phyloP scores from a whole-genome alignment of 805 yeast genomes.

The Candida qinlingensis region DNA sequence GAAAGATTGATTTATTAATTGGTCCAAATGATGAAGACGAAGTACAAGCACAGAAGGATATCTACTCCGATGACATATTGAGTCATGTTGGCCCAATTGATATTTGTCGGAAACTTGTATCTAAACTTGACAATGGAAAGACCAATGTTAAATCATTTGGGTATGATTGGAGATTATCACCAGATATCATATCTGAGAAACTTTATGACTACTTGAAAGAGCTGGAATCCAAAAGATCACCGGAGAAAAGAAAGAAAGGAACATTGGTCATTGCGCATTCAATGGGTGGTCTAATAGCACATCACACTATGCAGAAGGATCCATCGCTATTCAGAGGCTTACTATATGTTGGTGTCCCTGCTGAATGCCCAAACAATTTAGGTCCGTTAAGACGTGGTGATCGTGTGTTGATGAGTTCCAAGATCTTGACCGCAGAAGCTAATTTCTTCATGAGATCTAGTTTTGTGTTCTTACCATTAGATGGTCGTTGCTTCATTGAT shows the following conservation, averaged over 20 bases:
- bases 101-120: conserved; percentile 56
- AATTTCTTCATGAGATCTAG: conserved; percentile 88
- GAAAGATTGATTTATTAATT: conserved; percentile 61
- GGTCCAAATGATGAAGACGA: conserved; percentile 78
- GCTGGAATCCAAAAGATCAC: conserved; percentile 35
- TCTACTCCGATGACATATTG: conserved; percentile 72
- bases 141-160: conserved; percentile 69
- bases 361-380: conserved; percentile 76
- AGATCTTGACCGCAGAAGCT: conserved; percentile 70
- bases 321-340: conserved; percentile 70
- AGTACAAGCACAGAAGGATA: conserved; percentile 39
- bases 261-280: conserved; percentile 80
- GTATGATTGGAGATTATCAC: conserved; percentile 89
- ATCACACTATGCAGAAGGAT: conserved; percentile 63
- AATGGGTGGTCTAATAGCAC: conserved; percentile 90
- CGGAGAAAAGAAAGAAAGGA: conserved; percentile 43
- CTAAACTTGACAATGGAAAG: conserved; percentile 52
- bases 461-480: conserved; percentile 69
- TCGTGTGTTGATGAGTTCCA: conserved; percentile 66
- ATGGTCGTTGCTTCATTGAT: conserved; percentile 72
- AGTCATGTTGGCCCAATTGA: conserved; percentile 87
- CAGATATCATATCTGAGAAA: conserved; percentile 47
- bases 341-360: conserved; percentile 78
- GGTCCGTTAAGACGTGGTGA: conserved; percentile 87
- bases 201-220: conserved; percentile 43